A percentile compares a stretch with the other conserved stretches of the same genome.
Conservation (phyloP, 148 eudicot species). For the Camellia granthamiana region DNA sequence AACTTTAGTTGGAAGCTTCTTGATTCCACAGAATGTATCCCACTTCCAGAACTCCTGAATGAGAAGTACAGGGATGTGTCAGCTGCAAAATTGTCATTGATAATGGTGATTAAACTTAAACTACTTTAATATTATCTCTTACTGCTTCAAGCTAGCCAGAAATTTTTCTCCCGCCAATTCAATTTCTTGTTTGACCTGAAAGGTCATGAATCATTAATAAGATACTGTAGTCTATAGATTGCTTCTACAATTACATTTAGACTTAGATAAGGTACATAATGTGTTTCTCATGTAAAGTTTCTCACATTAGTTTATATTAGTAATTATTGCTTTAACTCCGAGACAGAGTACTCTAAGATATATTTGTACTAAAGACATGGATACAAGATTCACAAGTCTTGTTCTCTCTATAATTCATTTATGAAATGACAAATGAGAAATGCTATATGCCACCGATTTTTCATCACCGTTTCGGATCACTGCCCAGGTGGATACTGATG, state of each 20-base stretch:
- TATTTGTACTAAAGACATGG: not conserved
- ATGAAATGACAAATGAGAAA: too few relatives aligned
- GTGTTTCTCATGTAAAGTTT: not conserved
- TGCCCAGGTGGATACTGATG: too few relatives aligned
- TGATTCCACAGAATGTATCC: slow-evolving; percentile 9
- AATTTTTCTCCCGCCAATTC: slow-evolving; percentile 12
- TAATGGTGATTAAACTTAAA: not conserved
- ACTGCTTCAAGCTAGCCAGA: slow-evolving; percentile 6
- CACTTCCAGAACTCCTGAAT: slow-evolving; percentile 20
- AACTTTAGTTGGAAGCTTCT: slow-evolving; percentile 31
- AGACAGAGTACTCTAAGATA: not conserved
- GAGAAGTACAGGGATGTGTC: not conserved
- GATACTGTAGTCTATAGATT: not conserved
- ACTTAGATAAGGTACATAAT: not conserved
- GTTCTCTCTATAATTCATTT: not conserved
- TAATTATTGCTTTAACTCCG: not conserved
- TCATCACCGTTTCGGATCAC: too few relatives aligned
- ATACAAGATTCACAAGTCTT: not conserved
- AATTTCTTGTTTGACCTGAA: slow-evolving; percentile 22
- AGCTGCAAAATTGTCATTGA: not conserved
- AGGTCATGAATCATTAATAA: not conserved
- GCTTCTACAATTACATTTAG: not conserved
- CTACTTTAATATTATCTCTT: not conserved
- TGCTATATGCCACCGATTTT: not conserved
- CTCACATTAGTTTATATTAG: not conserved